Percentiles rank a stretch among this genome's conserved stretches.
Evolutionary conservation across 176 grass and related monocot genomes (phyloP).

Genomic region (Eremochloa ophiuroides): DNA sequence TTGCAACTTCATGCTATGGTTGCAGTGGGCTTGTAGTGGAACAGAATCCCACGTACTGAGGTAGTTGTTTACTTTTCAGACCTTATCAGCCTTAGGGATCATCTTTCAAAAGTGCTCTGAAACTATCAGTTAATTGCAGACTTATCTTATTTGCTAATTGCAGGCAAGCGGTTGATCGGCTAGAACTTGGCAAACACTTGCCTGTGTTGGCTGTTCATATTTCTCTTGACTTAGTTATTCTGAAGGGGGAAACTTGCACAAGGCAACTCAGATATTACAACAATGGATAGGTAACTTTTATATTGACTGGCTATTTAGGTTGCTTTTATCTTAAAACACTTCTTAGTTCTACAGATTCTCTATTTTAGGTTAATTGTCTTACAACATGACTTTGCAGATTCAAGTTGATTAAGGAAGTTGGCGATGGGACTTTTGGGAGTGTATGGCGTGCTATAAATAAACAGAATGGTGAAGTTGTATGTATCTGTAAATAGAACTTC

Average conservation of each 20-base stretch:
- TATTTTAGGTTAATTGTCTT: constrained; percentile 17
- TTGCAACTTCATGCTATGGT: constrained; percentile 12
- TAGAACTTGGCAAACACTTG: constrained; percentile 11
- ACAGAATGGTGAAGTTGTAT: constrained; percentile 93
- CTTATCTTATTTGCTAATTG: neutral
- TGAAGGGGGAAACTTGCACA: constrained; percentile 4
- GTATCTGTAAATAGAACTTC: constrained; percentile 33
- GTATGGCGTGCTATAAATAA: constrained; percentile 99
- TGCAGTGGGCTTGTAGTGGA: constrained; percentile 16
- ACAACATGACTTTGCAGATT: constrained; percentile 48
- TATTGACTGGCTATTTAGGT: neutral
- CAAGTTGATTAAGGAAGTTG: constrained; percentile 99
- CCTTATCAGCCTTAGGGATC: neutral
- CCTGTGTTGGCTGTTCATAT: constrained; percentile 1
- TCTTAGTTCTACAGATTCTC: constrained; percentile 40
- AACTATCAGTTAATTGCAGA: neutral
- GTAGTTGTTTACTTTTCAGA: neutral
- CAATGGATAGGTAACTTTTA: constrained; percentile 58
- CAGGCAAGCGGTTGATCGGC: constrained; percentile 25
- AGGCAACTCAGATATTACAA: neutral
- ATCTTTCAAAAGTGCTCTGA: neutral
- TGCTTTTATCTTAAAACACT: constrained; percentile 7
- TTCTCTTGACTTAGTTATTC: constrained; percentile 21
- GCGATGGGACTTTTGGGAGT: constrained; percentile 97
- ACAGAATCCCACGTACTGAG: constrained; percentile 18